phyloP scores from a whole-genome alignment of 257 asterid genomes.

The Lycium barbarum region DNA sequence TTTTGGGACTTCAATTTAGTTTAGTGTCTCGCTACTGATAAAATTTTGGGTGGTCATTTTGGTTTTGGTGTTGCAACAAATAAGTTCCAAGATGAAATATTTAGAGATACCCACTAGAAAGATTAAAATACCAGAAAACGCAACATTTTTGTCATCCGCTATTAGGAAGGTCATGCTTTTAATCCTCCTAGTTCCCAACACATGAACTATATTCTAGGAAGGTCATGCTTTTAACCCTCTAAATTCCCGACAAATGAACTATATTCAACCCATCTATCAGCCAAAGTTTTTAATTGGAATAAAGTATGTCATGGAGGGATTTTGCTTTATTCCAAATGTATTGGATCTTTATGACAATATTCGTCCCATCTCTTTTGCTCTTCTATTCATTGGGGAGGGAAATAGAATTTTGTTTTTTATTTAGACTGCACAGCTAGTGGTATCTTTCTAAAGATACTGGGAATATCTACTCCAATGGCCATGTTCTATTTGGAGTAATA shows the following conservation, averaged over 20 bases:
- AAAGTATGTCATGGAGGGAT: background rate
- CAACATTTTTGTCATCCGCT: background rate
- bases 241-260: background rate
- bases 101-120: background rate
- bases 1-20: background rate
- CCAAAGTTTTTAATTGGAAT: background rate
- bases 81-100: background rate
- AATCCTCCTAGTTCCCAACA: background rate
- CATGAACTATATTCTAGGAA: background rate
- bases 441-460: constrained; percentile 10
- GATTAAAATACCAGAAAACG: background rate
- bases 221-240: background rate
- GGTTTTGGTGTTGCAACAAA: constrained; percentile 5
- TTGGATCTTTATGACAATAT: background rate
- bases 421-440: constrained; percentile 6
- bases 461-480: background rate
- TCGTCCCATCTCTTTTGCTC: background rate
- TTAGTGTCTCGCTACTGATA: background rate
- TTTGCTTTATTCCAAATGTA: background rate
- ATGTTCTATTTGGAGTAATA: constrained; percentile 18
- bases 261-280: constrained; percentile 5
- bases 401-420: background rate
- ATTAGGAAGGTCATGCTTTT: background rate
- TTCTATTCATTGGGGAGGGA: background rate
- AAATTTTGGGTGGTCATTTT: background rate